These are phyloP conservation scores for Cytospora chrysosperma DNA, from an alignment of 2,329 filamentous ascomycete genomes.

Conservation along the genomic window DNA sequence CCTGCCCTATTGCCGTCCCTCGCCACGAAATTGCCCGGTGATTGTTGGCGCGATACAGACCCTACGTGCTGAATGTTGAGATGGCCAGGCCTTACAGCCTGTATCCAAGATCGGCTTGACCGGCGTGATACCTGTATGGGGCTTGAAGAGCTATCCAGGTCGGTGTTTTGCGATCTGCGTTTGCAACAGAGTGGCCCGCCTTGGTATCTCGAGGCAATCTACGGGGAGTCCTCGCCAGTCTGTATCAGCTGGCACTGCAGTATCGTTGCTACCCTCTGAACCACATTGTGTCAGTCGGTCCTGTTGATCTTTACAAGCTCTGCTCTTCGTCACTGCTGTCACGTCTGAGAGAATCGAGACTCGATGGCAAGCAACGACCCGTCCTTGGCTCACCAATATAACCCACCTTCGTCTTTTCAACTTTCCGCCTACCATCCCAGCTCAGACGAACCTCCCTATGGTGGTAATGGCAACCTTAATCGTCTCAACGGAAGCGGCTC, in stretches of 20 bases:
- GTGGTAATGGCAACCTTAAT: neutral
- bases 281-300: too few species aligned
- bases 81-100: slow-evolving; percentile 10
- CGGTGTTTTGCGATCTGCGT: neutral
- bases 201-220: neutral
- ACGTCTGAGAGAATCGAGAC: neutral
- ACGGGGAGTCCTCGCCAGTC: neutral
- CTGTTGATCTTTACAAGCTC: neutral
- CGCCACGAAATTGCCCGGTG: slow-evolving; percentile 5
- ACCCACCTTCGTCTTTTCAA: slow-evolving; percentile 1
- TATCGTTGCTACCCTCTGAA: neutral
- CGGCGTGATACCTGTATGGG: neutral
- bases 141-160: neutral
- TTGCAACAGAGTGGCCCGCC: neutral
- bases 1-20: neutral
- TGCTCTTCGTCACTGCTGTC: neutral
- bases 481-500: slow-evolving; percentile 2
- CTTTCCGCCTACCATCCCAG: neutral
- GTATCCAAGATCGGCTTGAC: slow-evolving; percentile 11
- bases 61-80: slow-evolving; percentile 17
- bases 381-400: neutral
- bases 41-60: slow-evolving; percentile 14
- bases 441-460: neutral
- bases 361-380: slow-evolving; percentile 15
- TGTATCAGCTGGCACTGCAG: neutral